A percentile compares a stretch with the other conserved stretches of the same genome.
Conservation (phyloP, 2,329 filamentous ascomycete genomes). For the Lasiodiplodia citricola region DNA sequence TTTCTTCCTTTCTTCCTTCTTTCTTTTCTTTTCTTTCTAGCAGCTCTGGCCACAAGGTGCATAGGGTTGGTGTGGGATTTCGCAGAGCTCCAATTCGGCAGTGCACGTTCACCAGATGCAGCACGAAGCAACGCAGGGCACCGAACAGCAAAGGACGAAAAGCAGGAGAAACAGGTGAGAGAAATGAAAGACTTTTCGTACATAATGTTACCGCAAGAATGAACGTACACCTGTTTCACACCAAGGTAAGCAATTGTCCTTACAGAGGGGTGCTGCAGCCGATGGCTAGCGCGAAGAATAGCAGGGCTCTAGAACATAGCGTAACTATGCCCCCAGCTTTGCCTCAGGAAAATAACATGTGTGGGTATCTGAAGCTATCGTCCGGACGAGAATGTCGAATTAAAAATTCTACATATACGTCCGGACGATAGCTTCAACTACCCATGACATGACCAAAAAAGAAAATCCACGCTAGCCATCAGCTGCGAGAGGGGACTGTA, state of each 20-base stretch:
- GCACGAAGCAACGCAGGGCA: background rate
- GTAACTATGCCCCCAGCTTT: too few relatives aligned
- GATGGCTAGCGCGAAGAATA: too few relatives aligned
- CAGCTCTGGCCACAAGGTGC: slow-evolving; percentile 28
- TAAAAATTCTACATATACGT: too few relatives aligned
- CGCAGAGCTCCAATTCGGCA: background rate
- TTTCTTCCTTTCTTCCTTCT: background rate
- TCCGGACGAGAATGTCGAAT: too few relatives aligned
- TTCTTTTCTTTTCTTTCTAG: background rate
- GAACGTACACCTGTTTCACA: slow-evolving; percentile 46
- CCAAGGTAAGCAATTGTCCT: slow-evolving; percentile 14
- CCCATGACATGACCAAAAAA: too few relatives aligned
- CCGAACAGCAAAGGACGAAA: background rate
- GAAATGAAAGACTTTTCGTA: slow-evolving; percentile 33
- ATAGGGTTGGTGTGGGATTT: slow-evolving; percentile 27
- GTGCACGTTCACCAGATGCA: background rate
- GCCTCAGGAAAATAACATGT: too few relatives aligned
- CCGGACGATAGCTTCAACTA: too few relatives aligned
- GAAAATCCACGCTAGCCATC: too few relatives aligned
- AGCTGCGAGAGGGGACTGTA: too few relatives aligned
- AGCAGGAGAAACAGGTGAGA: slow-evolving; percentile 8
- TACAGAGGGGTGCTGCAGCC: background rate
- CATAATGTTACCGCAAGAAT: slow-evolving; percentile 49
- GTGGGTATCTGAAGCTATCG: too few relatives aligned
- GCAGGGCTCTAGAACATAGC: too few relatives aligned